phyloP scores from a whole-genome alignment of 768 basidiomycete genomes.

The Amanita pseudoporphyria region DNA sequence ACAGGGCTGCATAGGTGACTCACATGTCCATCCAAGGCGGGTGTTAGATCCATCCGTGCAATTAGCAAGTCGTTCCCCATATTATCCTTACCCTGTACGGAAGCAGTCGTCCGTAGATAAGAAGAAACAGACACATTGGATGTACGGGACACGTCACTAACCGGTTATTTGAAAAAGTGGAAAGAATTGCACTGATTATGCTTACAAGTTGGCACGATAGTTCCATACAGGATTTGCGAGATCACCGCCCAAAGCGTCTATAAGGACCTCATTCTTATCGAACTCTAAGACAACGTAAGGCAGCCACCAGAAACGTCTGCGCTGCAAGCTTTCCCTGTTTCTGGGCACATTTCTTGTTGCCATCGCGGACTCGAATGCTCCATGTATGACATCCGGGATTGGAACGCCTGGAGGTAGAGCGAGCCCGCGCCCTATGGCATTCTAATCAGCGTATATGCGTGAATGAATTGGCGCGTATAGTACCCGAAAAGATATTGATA shows the following conservation, averaged over 20 bases:
- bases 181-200: constrained; percentile 12
- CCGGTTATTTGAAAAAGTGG: constrained; percentile 3
- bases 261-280: constrained; percentile 94
- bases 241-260: constrained; percentile 96
- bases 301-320: constrained; percentile 93
- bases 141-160: constrained; percentile 88
- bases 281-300: constrained; percentile 98
- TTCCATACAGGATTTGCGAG: constrained; percentile 88
- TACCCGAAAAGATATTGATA: constrained; percentile 93
- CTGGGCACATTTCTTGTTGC: constrained; percentile 47
- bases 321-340: constrained; percentile 85
- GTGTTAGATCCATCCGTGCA: constrained; percentile 85
- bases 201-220: constrained; percentile 91
- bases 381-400: constrained; percentile 79
- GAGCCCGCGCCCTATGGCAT: constrained; percentile 62
- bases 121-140: constrained; percentile 89
- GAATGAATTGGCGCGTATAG: constrained; percentile 17
- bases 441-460: background rate
- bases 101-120: constrained; percentile 78
- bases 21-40: constrained; percentile 72
- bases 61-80: constrained; percentile 97
- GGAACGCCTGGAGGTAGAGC: constrained; percentile 67
- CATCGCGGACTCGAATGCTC: constrained; percentile 56
- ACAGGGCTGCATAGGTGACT: constrained; percentile 15
- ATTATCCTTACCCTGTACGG: constrained; percentile 69